Conservation (phyloP, 1,284 basidiomycete genomes). For the Vanrija sp. region DNA sequence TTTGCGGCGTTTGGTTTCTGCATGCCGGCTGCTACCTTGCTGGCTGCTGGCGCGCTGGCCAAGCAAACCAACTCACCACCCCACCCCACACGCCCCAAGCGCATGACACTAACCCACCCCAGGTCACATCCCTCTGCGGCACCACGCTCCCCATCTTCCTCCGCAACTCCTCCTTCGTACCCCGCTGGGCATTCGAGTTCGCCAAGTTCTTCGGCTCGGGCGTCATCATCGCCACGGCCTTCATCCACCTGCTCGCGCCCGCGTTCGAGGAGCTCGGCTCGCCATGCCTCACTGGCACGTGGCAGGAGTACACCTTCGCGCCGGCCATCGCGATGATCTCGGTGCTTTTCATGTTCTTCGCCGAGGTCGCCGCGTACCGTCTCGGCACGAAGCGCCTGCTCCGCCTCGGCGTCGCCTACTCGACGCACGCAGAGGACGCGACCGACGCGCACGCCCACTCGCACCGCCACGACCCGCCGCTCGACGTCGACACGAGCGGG, state of each 20-base stretch:
- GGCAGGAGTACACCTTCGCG: conserved; percentile 74
- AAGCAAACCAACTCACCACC: too few relatives aligned
- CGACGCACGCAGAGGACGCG: conserved; percentile 53
- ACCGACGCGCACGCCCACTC: conserved; percentile 60
- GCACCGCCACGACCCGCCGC: conserved; percentile 60
- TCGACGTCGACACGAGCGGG: conserved; percentile 28
- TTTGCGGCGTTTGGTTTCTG: too few relatives aligned
- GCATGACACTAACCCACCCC: not conserved
- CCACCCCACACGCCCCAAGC: too few relatives aligned
- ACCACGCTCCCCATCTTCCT: conserved; percentile 81
- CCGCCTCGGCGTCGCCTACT: conserved; percentile 38
- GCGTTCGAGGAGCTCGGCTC: conserved; percentile 68
- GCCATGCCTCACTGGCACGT: conserved; percentile 65
- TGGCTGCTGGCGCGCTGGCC: too few relatives aligned
- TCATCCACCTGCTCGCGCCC: conserved; percentile 78
- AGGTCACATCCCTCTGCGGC: conserved; percentile 60
- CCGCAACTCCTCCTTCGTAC: conserved; percentile 60
- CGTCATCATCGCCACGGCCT: conserved; percentile 88
- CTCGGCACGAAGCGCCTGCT: conserved; percentile 44
- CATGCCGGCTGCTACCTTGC: too few relatives aligned
- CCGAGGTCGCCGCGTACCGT: conserved; percentile 79
- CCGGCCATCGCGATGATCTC: conserved; percentile 73
- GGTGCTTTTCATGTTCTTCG: conserved; percentile 76
- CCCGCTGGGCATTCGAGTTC: conserved; percentile 72
- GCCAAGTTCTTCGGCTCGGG: conserved; percentile 95